phyloP scores from a whole-genome alignment of 2,329 filamentous ascomycete genomes.

The Cladosporium sp. region DNA sequence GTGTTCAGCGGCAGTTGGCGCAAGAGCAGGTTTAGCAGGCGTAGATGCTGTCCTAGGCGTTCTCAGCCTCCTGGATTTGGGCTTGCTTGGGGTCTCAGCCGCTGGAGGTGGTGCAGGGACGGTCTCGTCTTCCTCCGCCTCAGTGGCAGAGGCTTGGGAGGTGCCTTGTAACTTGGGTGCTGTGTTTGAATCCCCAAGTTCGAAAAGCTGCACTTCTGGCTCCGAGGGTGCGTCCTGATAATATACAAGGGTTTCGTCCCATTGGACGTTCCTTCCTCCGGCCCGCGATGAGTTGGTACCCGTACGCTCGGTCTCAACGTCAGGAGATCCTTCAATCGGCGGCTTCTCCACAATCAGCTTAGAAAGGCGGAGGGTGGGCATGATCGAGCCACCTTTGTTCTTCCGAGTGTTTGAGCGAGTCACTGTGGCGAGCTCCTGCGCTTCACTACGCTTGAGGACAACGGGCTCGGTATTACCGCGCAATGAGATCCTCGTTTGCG shows the following conservation, averaged over 20 bases:
- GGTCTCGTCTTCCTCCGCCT: background rate
- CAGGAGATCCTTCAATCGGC: slow-evolving; percentile 10
- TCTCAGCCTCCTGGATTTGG: slow-evolving; percentile 25
- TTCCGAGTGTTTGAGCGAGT: slow-evolving; percentile 48
- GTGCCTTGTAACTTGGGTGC: slow-evolving; percentile 3
- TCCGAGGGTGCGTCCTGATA: slow-evolving; percentile 35
- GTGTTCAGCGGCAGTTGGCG: background rate
- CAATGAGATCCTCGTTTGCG: slow-evolving; percentile 37
- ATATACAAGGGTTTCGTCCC: slow-evolving; percentile 45
- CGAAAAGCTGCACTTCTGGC: slow-evolving; percentile 12
- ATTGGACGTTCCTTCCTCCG: slow-evolving; percentile 33
- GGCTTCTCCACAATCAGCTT: slow-evolving; percentile 29
- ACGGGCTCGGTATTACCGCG: slow-evolving; percentile 38
- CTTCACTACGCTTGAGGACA: slow-evolving; percentile 46
- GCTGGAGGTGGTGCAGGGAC: slow-evolving; percentile 15
- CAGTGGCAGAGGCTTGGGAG: background rate
- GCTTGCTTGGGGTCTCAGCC: slow-evolving; percentile 29
- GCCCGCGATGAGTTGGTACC: slow-evolving; percentile 25
- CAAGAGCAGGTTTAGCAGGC: slow-evolving; percentile 13
- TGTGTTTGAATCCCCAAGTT: slow-evolving; percentile 14
- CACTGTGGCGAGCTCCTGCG: slow-evolving; percentile 43
- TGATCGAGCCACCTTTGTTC: slow-evolving; percentile 46
- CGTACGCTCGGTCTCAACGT: slow-evolving; percentile 8
- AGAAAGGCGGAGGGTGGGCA: slow-evolving; percentile 40
- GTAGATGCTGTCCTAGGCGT: slow-evolving; percentile 21